Base-by-base conservation (phyloP, 2,329 filamentous ascomycete species). In the Alternaria postmessia region DNA sequence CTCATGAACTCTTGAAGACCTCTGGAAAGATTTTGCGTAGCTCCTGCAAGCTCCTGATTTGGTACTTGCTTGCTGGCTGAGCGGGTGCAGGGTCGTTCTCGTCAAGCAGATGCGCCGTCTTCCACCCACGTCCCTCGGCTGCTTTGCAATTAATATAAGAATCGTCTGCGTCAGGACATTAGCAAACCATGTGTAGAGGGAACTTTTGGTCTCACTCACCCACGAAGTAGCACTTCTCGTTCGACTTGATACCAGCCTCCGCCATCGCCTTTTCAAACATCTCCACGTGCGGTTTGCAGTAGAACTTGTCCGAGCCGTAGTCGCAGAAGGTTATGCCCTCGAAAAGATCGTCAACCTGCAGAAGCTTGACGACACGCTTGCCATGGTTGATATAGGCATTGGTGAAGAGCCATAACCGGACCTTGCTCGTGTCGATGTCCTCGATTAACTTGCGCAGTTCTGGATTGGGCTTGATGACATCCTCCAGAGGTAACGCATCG, bases 271-370 rank as follows among this genome's bases (percentile, higher is more conserved):
- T 97, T 38, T 86, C 86, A 75, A 89, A 99, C 90, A 96, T 95
- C 52, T 89, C 88, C 53, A 84, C 84, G 57, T 91, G 86, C 3
- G 95, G 95, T 78, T 99, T 99, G 82, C 95, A 97, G 47, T 96
- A 80, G 63, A 99, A 84, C 6, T 87, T 90, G 42, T 87, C 82
- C 16, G 86, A 81, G 11, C 83, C 85, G 79, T 99, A 99, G 79
- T 99, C 92, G 75, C 96, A 99, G 78, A 88, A 99, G 0, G 95
- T 99, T 62, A 98, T 88, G 7, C 95, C 95, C 64, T 98, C 94
- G 74, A 99, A 99, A 26, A 94, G 81, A 75, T 97, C 92, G 2
- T 96, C 93, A 24, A 99, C 83, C 2, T 87, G 89, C 2, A 99
- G 83, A 20, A 99, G 82, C 61, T 85, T 88, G 12, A 97, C 88